Base-by-base conservation (phyloP, 768 basidiomycete species). In the Leccinum boreale region DNA sequence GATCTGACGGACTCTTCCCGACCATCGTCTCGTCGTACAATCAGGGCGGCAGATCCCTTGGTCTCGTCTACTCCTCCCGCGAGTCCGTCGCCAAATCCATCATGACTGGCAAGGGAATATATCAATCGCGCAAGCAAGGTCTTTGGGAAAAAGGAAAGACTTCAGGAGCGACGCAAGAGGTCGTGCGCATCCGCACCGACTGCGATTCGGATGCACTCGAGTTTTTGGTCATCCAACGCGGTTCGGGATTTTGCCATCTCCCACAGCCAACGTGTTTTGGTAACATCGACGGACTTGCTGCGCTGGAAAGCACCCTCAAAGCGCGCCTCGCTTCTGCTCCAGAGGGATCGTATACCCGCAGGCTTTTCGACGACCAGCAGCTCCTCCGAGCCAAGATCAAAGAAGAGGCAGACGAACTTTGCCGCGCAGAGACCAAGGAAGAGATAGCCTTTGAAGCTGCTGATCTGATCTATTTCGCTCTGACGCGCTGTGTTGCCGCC, bases 371-470 rank as follows among this genome's bases (percentile, higher is more conserved):
- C 45, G 92, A 98, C 69, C 75, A 87, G 5, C 81, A 80, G 48
- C 79, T 99, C n/a, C 77, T 98, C 47, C 83, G 80, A 48, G 88
- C 94, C 52, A 99, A 99, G 79, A 94, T 99, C 62, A 92, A 90
- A 86, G 97, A 99, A 73, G 97, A 99, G 71, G 97, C 97, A 0
- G 92, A 96, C 65, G 97, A 99, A 72, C 81, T 99, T n/a, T 96
- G 94, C 70, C 79, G 80, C 17, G 92, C 92, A 23, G 77, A 84
- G 63, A 83, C 84, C 2, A 83, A 83, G 67, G 85, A 90, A 50
- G 92, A 98, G 29, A 77, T 97, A 15, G 90, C 94, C 1, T 96
- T 95, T 60, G 97, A 99, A 73, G 92, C 94, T 7, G 96, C 95
- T 1, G 97, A 99, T 74, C 78, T 99, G 23, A 67, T 96, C 44